Base-by-base conservation (phyloP, 73 alveolate species). In the Durusdinium trenchii region DNA sequence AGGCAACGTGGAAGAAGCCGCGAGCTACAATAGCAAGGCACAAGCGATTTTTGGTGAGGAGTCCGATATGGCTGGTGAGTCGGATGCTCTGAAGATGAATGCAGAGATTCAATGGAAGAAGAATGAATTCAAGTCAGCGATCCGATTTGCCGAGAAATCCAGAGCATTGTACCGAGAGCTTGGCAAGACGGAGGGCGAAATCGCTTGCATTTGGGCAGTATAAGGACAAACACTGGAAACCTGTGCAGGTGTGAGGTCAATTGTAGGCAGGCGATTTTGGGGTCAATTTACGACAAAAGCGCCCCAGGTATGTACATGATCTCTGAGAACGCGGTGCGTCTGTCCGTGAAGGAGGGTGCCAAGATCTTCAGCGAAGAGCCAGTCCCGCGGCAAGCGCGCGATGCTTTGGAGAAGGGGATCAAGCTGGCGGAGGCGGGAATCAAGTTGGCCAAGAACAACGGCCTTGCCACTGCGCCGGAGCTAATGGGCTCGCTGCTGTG, bases 31-130 rank as follows among this genome's bases (percentile, higher is more conserved):
- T 54, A 42, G 60, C 71, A 91, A 91, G 48, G 97, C 97, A 6
- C 97, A 91, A 87, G 84, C 76, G 38, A 64, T 91, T 43, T 91
- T 91, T 28, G 52, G 50, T 16, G 97, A 91, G 36, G 97, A 91
- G 76, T 75, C 89, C 45, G 71, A 64, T 43, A 69, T 47, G 43
- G 26, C 97, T 3, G 97, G 97, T 40, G 97, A 91, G 97, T 86
- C 97, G 7, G 97, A 91, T 69, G 62, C 97, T 57, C 45, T 91
- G 57, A 91, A 91, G 81, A 91, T 91, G 97, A 76, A 64, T 46
- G 97, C 97, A 38, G 97, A 91, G 43, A 91, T 91, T 26, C 89
- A 75, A 45, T 91, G 97, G 97, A 91, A 91, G 97, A 91, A 91
- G 87, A 83, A 79, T 48, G 90, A 79, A 46, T 79, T 91, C 89